Conservation (phyloP, 2,329 filamentous ascomycete genomes). For the Epichloe scottii region DNA sequence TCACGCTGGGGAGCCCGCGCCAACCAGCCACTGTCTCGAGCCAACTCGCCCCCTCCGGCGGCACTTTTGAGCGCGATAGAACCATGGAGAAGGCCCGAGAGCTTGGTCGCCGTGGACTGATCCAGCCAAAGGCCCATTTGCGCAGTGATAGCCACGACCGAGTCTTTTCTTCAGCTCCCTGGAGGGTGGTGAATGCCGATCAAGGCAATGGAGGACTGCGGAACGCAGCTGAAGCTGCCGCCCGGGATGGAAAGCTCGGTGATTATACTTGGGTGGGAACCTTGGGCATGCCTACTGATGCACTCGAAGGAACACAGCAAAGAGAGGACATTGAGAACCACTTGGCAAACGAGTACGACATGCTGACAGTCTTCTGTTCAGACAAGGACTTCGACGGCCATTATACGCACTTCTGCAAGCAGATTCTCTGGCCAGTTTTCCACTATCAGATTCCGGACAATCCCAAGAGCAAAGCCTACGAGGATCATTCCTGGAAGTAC, state of each 20-base stretch:
- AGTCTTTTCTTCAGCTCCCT: slow-evolving; percentile 65
- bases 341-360: slow-evolving; percentile 69
- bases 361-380: slow-evolving; percentile 70
- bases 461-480: slow-evolving; percentile 95
- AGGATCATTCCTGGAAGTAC: slow-evolving; percentile 93
- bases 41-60: slow-evolving; percentile 60
- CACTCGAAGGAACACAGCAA: slow-evolving; percentile 57
- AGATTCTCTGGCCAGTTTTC: slow-evolving; percentile 94
- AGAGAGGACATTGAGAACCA: slow-evolving; percentile 75
- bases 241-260: slow-evolving; percentile 52
- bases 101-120: slow-evolving; percentile 43
- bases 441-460: slow-evolving; percentile 98
- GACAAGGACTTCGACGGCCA: slow-evolving; percentile 92
- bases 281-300: slow-evolving; percentile 86
- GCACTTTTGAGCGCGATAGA: slow-evolving; percentile 58
- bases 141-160: slow-evolving; percentile 54
- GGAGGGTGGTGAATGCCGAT: slow-evolving; percentile 72
- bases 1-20: slow-evolving; percentile 63
- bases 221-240: slow-evolving; percentile 73
- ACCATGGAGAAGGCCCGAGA: slow-evolving; percentile 44
- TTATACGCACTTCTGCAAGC: slow-evolving; percentile 94
- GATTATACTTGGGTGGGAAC: slow-evolving; percentile 89
- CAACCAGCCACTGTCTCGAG: slow-evolving; percentile 68
- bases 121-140: slow-evolving; percentile 37
- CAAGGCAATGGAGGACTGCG: slow-evolving; percentile 87